These are phyloP conservation scores for Terfezia boudieri DNA, from an alignment of 495 filamentous ascomycete genomes.

Conservation along the genomic window DNA sequence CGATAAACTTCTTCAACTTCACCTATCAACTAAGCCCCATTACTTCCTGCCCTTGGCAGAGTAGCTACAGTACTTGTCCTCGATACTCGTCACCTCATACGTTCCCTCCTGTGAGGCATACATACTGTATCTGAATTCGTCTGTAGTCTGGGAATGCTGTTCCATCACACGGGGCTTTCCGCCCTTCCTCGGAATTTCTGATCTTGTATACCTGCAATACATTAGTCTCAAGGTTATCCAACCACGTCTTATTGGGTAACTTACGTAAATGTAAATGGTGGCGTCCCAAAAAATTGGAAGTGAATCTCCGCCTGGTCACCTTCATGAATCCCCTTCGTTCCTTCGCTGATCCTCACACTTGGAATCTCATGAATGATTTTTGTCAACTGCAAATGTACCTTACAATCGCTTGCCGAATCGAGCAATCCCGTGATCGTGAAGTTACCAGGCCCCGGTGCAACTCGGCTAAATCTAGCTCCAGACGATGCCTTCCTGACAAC, in stretches of 20 bases:
- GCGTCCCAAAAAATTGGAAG: conserved; percentile 84
- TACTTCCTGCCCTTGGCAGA: conserved; percentile 2
- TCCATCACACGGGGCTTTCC: conserved; percentile 60
- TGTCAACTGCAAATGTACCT: conserved; percentile 47
- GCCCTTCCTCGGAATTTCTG: conserved; percentile 56
- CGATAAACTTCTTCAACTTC: too few relatives aligned
- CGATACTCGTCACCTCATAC: conserved; percentile 89
- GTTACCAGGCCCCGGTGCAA: conserved; percentile 71
- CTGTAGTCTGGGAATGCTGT: conserved; percentile 62
- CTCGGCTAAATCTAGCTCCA: conserved; percentile 58
- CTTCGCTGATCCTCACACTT: conserved; percentile 67
- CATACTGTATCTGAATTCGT: conserved; percentile 58
- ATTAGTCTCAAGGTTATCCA: conserved; percentile 2
- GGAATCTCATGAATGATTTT: conserved; percentile 81
- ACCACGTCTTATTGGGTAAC: conserved; percentile 10
- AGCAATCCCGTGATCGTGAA: conserved; percentile 69
- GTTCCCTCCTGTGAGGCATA: conserved; percentile 77
- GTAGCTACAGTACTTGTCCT: conserved; percentile 54
- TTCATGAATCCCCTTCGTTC: conserved; percentile 82
- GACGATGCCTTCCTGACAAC: conserved; percentile 55
- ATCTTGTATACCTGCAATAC: conserved; percentile 49
- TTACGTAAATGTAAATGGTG: conserved; percentile 87
- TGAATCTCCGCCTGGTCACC: conserved; percentile 77
- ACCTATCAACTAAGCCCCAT: too few relatives aligned
- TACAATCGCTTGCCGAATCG: conserved; percentile 65